phyloP scores from a whole-genome alignment of 225 moss, liverwort and hornwort species.

The Marchantia paleacea region DNA sequence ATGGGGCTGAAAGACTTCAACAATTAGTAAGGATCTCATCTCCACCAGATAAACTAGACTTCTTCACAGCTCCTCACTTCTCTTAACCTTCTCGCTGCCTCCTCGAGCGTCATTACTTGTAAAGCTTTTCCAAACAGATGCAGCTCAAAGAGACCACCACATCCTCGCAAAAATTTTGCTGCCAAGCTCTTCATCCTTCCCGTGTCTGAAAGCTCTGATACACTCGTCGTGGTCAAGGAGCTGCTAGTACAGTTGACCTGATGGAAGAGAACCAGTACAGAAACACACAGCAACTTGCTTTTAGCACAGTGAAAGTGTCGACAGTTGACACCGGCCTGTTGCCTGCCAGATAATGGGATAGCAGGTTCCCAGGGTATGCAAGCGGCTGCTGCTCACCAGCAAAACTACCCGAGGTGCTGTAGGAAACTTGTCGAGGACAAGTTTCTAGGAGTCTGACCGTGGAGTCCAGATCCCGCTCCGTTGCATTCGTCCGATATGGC shows the following conservation, averaged over 20 bases:
- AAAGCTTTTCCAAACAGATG: background rate
- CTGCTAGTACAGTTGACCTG: background rate
- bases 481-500: background rate
- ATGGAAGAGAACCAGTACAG: background rate
- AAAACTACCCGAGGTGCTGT: constrained; percentile 1
- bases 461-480: background rate
- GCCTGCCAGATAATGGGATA: background rate
- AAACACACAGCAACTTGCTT: constrained; percentile 5
- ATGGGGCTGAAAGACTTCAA: constrained; percentile 3
- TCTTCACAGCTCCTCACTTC: background rate
- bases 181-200: constrained; percentile 1
- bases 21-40: background rate
- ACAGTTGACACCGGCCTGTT: constrained; percentile 4
- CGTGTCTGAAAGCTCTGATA: constrained; percentile 5
- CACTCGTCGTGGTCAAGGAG: background rate
- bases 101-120: background rate
- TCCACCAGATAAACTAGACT: constrained; percentile 1
- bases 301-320: background rate
- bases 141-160: constrained; percentile 11
- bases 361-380: background rate
- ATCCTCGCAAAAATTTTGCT: background rate
- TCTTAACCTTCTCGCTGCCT: background rate
- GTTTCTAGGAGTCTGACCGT: background rate
- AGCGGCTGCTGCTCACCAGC: constrained; percentile 16
- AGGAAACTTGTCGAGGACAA: background rate